Evolutionary conservation across 495 filamentous ascomycete species (phyloP).

Genomic region (Parmelia sp.): DNA sequence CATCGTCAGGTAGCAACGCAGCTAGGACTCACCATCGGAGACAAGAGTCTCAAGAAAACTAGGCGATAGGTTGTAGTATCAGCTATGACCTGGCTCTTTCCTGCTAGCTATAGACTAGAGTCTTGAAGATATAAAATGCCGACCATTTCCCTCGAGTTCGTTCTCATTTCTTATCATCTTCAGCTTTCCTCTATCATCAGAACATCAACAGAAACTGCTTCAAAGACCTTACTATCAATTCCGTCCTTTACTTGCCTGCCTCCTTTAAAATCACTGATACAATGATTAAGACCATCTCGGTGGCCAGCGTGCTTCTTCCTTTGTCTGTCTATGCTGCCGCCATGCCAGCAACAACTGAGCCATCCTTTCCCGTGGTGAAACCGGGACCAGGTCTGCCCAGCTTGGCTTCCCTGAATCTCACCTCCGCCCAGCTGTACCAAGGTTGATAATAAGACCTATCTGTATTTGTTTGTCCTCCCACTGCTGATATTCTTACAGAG

Average conservation of each 20-base stretch:
- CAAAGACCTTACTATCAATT: neutral
- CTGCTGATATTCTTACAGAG: neutral
- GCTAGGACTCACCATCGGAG: neutral
- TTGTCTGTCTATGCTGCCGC: conserved; percentile 5
- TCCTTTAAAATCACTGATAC: conserved; percentile 1
- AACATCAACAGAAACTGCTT: neutral
- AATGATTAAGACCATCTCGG: neutral
- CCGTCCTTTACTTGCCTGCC: neutral
- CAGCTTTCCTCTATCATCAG: conserved; percentile 5
- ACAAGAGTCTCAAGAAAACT: neutral
- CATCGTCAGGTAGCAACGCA: too few relatives aligned
- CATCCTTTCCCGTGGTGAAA: conserved; percentile 7
- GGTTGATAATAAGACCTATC: conserved; percentile 4
- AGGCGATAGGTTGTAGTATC: neutral
- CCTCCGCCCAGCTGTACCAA: conserved; percentile 12
- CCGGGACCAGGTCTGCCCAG: conserved; percentile 15
- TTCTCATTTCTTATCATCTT: neutral
- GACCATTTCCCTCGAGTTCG: neutral
- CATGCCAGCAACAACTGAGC: conserved; percentile 3
- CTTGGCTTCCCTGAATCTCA: conserved; percentile 7
- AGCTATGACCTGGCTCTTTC: neutral
- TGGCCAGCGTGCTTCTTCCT: neutral
- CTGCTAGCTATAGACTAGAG: neutral
- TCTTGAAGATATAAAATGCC: neutral
- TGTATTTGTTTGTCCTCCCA: neutral